These are phyloP conservation scores for Suillus subalutaceus DNA, from an alignment of 768 basidiomycete genomes.

Conservation along the genomic window DNA sequence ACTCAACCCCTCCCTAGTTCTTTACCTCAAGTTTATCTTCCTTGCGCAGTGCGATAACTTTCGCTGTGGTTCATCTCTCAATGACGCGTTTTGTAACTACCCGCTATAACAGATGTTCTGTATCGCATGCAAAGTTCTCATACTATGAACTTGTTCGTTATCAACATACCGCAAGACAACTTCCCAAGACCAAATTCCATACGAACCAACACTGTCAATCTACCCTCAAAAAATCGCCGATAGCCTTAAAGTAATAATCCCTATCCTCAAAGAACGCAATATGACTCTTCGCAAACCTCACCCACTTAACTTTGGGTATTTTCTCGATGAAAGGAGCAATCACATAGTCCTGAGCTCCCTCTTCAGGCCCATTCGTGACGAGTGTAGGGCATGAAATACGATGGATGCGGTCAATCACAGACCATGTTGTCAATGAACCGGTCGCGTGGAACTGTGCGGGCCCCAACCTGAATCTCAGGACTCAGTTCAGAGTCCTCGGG, in stretches of 20 bases:
- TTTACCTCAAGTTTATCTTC: neutral
- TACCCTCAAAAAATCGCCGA: slow-evolving; percentile 18
- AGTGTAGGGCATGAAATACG: slow-evolving; percentile 43
- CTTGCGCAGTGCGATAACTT: neutral
- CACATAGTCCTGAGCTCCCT: slow-evolving; percentile 40
- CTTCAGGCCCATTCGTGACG: slow-evolving; percentile 40
- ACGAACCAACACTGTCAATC: neutral
- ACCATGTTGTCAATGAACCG: slow-evolving; percentile 49
- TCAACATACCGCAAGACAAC: neutral
- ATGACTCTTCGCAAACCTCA: slow-evolving; percentile 34
- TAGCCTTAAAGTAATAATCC: slow-evolving; percentile 23
- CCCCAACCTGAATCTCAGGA: slow-evolving; percentile 15
- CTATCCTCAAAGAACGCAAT: slow-evolving; percentile 24
- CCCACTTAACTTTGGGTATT: slow-evolving; percentile 39
- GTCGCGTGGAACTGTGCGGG: slow-evolving; percentile 41
- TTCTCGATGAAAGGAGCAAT: slow-evolving; percentile 36
- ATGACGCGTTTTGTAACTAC: neutral
- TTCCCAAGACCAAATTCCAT: neutral
- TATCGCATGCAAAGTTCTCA: too few relatives aligned
- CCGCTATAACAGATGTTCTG: neutral
- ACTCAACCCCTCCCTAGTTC: neutral
- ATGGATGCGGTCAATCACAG: slow-evolving; percentile 45
- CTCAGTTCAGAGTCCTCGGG: too few relatives aligned
- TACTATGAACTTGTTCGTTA: neutral
- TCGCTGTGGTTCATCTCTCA: neutral